Percentiles rank a stretch among this genome's conserved stretches.
phyloP scores from a whole-genome alignment of 306 rosid genomes.

The Amphicarpaea edgeworthii region DNA sequence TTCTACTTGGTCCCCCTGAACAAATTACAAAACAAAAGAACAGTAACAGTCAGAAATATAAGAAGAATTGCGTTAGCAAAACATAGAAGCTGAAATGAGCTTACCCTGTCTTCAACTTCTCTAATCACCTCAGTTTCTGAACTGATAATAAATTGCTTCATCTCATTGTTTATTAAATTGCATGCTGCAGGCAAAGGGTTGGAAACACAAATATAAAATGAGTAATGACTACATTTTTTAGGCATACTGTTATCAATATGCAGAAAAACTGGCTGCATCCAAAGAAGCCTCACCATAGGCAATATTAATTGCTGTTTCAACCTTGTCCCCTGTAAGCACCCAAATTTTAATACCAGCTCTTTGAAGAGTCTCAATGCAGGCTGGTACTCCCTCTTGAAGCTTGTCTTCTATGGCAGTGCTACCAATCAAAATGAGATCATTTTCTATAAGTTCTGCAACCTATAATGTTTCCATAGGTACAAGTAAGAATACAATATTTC shows the following conservation, averaged over 20 bases:
- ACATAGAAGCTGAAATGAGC: conserved; percentile 33
- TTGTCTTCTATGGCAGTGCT: conserved; percentile 98
- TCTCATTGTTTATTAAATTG: conserved; percentile 84
- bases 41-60: neutral
- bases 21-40: conserved; percentile 25
- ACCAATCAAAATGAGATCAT: conserved; percentile 84
- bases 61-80: conserved; percentile 19
- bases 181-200: conserved; percentile 67
- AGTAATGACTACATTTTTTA: neutral
- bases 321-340: conserved; percentile 96
- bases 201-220: conserved; percentile 3
- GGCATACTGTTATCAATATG: neutral
- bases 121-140: conserved; percentile 96
- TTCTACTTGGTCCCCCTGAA: conserved; percentile 93
- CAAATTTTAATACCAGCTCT: conserved; percentile 97
- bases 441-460: conserved; percentile 94
- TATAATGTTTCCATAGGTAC: conserved; percentile 51
- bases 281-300: conserved; percentile 78
- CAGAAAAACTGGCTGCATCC: conserved; percentile 23
- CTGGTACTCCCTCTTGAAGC: conserved; percentile 98
- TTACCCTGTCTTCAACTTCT: conserved; percentile 89
- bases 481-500: conserved; percentile 37
- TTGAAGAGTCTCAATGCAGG: conserved; percentile 87
- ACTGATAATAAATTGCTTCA: conserved; percentile 88
- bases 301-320: conserved; percentile 97